Base-by-base conservation (phyloP, 2,329 filamentous ascomycete species). In the Colletotrichum tropicicola region DNA sequence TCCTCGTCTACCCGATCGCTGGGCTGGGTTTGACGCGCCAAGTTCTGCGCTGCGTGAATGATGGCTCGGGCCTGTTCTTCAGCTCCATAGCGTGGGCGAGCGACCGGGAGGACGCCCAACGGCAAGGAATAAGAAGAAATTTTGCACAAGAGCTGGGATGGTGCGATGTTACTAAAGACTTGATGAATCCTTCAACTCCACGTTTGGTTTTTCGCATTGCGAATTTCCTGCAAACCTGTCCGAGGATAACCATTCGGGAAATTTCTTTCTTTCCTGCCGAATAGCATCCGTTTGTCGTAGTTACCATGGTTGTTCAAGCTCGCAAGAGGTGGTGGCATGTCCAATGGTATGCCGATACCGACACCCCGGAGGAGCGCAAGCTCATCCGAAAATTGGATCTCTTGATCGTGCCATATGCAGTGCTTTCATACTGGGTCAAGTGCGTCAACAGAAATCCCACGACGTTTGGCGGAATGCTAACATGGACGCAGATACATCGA, bases 291-390 rank as follows among this genome's bases (percentile, higher is more conserved):
- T 17, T 23, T 15, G 12, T 12, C 7, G 41, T 17, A 4, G 5
- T 9, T 17, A 28, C 23, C 43, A 65, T 65, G 62, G 44, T 45
- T 8, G 58, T 61, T 21, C 62, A 61, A 27, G 35, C 57, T 19
- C 62, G 62, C 19, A 45, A 44, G 62, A 76, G 74, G 60, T 79
- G 77, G 77, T 78, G 75, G 61, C 71, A 79, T 7, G 70, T 79
- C 59, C 77, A 82, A 59, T 86, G 83, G 84, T 86, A 80, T 70
- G 73, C 82, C 6, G 74, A 80, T 28, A 74, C 81, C 7, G 86
- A 88, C 65, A 84, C 76, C 0, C 76, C 77, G 0, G 75, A 78
- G 45, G 80, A 82, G 65, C 73, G 75, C 3, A 71, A 67, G 10
- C 79, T 82, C 27, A 69, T 82, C 6, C 74, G 79, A 61, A 82